A percentile compares a stretch with the other conserved stretches of the same genome.
These are phyloP conservation scores for Solanum dulcamara DNA, from an alignment of 257 asterid species.

Conservation along the genomic window DNA sequence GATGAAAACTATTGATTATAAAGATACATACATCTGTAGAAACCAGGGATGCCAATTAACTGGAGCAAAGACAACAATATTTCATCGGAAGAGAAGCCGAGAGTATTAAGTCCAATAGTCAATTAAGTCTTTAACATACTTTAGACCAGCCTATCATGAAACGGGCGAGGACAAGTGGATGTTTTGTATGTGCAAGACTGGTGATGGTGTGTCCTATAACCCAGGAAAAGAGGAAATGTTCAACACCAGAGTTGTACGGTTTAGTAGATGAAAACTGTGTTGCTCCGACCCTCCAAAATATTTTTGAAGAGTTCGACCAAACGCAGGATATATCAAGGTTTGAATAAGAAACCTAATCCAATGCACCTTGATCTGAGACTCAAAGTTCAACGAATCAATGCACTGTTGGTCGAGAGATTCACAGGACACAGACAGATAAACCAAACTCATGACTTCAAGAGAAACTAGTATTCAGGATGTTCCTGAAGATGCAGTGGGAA, in stretches of 20 bases:
- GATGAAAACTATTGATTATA: neutral
- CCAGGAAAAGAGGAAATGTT: neutral
- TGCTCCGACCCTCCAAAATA: neutral
- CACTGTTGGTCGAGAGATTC: neutral
- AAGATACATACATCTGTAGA: neutral
- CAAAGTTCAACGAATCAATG: neutral
- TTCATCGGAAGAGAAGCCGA: neutral
- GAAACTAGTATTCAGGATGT: neutral
- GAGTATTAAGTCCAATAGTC: neutral
- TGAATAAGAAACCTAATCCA: neutral
- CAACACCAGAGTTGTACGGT: neutral
- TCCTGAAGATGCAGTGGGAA: too few relatives aligned
- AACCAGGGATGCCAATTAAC: neutral
- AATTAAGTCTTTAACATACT: neutral
- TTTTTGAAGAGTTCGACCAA: neutral
- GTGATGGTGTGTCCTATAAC: neutral
- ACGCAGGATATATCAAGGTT: neutral
- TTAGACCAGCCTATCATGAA: neutral
- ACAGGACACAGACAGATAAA: neutral
- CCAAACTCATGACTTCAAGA: neutral
- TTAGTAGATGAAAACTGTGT: neutral
- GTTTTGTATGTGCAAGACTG: too few relatives aligned
- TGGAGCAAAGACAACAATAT: neutral
- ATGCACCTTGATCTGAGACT: neutral
- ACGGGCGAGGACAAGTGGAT: neutral